These are phyloP conservation scores for Saprolegnia diclina DNA, from an alignment of 352 stramenopile genomes.

Conservation along the genomic window DNA sequence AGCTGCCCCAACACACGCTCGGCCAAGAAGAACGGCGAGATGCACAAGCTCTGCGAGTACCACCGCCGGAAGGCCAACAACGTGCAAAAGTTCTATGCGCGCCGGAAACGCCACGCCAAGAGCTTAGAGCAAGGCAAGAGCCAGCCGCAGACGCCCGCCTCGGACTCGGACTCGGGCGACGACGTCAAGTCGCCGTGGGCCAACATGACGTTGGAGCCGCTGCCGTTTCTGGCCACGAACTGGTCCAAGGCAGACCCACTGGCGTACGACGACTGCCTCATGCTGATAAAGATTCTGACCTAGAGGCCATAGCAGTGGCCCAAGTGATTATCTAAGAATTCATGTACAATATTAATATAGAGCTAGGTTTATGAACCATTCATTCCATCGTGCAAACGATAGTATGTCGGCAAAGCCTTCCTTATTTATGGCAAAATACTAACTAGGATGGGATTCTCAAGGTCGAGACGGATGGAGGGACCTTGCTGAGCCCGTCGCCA, in stretches of 20 bases:
- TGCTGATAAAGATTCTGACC: slow-evolving; percentile 14
- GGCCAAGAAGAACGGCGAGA: slow-evolving; percentile 56
- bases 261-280: slow-evolving; percentile 2
- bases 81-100: slow-evolving; percentile 13
- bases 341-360: neutral
- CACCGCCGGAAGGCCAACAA: slow-evolving; percentile 11
- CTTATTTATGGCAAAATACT: too few species aligned
- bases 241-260: neutral
- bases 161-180: neutral
- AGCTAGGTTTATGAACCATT: neutral
- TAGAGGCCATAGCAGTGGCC: neutral
- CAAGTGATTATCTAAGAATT: neutral
- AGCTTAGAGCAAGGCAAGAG: neutral
- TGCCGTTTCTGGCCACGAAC: neutral
- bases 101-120: neutral
- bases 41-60: slow-evolving; percentile 27
- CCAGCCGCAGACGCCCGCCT: neutral
- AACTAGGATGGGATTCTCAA: too few species aligned
- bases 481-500: too few species aligned
- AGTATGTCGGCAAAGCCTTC: too few species aligned
- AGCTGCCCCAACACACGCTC: slow-evolving; percentile 49
- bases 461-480: too few species aligned
- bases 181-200: neutral
- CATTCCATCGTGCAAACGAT: neutral
- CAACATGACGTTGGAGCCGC: neutral